These are phyloP conservation scores for Monosporozyma yasuniensis DNA, from an alignment of 805 yeast species.

Conservation along the genomic window DNA sequence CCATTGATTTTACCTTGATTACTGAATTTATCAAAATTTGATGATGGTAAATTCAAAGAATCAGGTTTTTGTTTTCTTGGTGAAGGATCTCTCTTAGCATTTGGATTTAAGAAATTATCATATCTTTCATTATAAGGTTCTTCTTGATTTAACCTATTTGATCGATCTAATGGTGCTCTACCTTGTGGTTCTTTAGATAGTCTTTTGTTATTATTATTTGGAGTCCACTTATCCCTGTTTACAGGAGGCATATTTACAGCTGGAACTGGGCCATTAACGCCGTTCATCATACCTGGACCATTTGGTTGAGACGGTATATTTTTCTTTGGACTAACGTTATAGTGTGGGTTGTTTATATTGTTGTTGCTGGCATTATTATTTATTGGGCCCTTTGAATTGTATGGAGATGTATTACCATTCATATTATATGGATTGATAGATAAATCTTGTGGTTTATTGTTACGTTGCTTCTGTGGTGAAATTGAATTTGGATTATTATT, in stretches of 20 bases:
- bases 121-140: not conserved
- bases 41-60: constrained; percentile 6
- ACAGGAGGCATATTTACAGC: not conserved
- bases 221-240: not conserved
- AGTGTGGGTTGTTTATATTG: not conserved
- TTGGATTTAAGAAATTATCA: not conserved
- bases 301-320: not conserved
- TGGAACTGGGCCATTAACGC: not conserved
- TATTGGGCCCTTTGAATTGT: not conserved
- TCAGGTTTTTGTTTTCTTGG: constrained; percentile 1
- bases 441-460: not conserved
- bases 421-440: not conserved
- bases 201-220: not conserved
- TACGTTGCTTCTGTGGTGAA: not conserved
- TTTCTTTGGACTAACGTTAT: not conserved
- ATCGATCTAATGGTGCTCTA: not conserved
- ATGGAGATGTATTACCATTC: not conserved
- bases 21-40: constrained; percentile 6
- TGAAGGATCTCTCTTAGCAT: not conserved
- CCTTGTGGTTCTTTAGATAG: not conserved
- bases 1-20: not conserved
- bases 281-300: not conserved
- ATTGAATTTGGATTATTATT: not conserved
- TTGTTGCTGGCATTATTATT: not conserved
- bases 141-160: not conserved